Percentiles rank a stretch among this genome's conserved stretches.
phyloP scores from a whole-genome alignment of 139 green algal genomes.

The Chlamydomonas schloesseri region DNA sequence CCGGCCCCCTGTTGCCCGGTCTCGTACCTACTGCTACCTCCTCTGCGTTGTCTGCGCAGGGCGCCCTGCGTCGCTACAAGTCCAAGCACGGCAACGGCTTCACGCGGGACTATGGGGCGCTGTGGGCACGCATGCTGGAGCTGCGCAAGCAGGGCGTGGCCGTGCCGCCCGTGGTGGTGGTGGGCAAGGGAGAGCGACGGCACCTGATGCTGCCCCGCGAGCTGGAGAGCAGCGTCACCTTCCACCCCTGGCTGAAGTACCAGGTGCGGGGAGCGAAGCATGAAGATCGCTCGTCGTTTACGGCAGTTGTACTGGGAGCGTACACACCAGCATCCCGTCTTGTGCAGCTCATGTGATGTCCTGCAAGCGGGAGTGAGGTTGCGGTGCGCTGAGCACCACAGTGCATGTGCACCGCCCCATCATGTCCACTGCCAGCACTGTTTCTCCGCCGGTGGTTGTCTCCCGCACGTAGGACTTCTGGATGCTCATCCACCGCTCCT shows the following conservation, averaged over 20 bases:
- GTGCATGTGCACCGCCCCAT: no score
- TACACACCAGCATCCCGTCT: no score
- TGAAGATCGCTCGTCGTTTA: no score
- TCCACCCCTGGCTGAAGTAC: constrained; percentile 40
- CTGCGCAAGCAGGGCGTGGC: constrained; percentile 3
- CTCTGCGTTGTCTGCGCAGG: background rate
- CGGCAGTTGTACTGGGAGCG: no score
- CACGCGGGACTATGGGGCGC: constrained; percentile 51
- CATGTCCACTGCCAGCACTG: no score
- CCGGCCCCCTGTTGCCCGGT: no score
- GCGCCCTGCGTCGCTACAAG: constrained; percentile 47
- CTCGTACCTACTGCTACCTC: background rate
- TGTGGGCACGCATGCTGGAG: constrained; percentile 52
- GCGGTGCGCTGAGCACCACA: no score
- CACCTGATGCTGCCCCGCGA: constrained; percentile 43
- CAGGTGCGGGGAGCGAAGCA: constrained; percentile 49
- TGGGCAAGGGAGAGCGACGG: constrained; percentile 49
- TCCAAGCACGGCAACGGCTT: constrained; percentile 41
- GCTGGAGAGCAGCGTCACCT: constrained; percentile 44
- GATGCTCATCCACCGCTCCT: constrained; percentile 36
- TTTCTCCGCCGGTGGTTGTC: no score
- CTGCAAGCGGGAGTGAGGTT: no score
- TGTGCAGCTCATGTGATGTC: no score
- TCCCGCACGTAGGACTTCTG: constrained; percentile 56
- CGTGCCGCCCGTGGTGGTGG: constrained; percentile 31